Evolutionary conservation across 495 filamentous ascomycete species (phyloP).

Genomic region (Aspergillus bridgeri): DNA sequence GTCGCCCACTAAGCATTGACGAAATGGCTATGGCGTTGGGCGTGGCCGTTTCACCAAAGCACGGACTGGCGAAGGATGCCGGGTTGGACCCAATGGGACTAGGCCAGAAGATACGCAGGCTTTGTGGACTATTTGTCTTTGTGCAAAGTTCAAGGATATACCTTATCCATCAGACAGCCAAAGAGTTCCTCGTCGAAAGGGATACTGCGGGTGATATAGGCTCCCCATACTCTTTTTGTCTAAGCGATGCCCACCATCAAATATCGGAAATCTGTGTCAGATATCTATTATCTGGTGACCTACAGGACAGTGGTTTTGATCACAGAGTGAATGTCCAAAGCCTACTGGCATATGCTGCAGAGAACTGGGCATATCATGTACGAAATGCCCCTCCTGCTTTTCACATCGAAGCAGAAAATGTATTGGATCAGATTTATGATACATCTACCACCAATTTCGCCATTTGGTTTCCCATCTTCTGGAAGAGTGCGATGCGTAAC

Average conservation of each 20-base stretch:
- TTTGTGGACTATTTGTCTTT: constrained; percentile 41
- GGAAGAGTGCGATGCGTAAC: background rate
- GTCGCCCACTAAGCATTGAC: constrained; percentile 28
- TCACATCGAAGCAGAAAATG: background rate
- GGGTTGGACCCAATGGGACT: constrained; percentile 16
- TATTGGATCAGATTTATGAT: background rate
- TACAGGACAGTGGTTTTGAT: constrained; percentile 7
- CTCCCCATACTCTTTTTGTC: constrained; percentile 10
- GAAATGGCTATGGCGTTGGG: constrained; percentile 40
- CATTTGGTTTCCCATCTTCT: background rate
- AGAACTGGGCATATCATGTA: constrained; percentile 24
- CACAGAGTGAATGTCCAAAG: constrained; percentile 4
- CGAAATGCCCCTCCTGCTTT: constrained; percentile 3
- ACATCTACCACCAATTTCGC: background rate
- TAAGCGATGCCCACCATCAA: constrained; percentile 13
- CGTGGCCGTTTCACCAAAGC: constrained; percentile 16
- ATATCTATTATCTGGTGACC: constrained; percentile 22
- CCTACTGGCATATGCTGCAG: constrained; percentile 25
- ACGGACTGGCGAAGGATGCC: constrained; percentile 17
- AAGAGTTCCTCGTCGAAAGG: constrained; percentile 25
- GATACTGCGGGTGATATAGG: constrained; percentile 2
- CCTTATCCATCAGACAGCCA: constrained; percentile 33
- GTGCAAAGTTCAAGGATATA: constrained; percentile 35
- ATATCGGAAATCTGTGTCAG: constrained; percentile 22
- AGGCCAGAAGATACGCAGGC: constrained; percentile 21